Conservation (phyloP, 139 green algal genomes). For the Zygnema cylindricum region DNA sequence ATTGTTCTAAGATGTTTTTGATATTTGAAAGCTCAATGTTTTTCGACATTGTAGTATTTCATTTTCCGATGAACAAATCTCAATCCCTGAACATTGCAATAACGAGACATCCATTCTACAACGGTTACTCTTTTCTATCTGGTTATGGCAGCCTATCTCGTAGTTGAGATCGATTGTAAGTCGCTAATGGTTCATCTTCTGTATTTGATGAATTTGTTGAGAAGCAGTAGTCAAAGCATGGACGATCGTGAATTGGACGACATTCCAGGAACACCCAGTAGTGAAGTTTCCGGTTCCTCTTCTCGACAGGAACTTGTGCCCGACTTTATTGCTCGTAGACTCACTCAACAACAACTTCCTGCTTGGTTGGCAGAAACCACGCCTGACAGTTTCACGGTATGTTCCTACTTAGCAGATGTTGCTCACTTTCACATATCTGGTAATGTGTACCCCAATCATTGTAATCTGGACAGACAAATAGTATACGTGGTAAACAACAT, state of each 20-base stretch:
- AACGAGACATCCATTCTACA: too few species aligned
- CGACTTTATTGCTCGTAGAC: neutral
- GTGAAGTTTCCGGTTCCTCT: slow-evolving; percentile 12
- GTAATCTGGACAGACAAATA: too few species aligned
- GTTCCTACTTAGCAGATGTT: neutral
- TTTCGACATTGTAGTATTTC: too few species aligned
- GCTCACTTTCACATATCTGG: neutral
- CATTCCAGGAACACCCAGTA: neutral
- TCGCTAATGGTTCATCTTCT: neutral
- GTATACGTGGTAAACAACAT: too few species aligned
- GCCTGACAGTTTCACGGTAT: slow-evolving; percentile 49
- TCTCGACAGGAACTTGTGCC: neutral
- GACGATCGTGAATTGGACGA: neutral
- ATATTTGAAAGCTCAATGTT: too few species aligned
- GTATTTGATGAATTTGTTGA: neutral
- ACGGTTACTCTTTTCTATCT: too few species aligned
- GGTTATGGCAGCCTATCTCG: too few species aligned
- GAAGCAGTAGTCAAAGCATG: neutral
- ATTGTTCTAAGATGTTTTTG: too few species aligned
- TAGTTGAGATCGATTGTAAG: too few species aligned
- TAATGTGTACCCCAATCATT: too few species aligned
- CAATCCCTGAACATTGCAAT: too few species aligned
- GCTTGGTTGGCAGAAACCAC: slow-evolving; percentile 36
- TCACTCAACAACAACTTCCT: slow-evolving; percentile 22
- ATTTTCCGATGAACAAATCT: too few species aligned